Evolutionary conservation across 1,139 yeast species (phyloP), one percentile per base, ranked within the genome.

Genomic region (Wickerhamomyces sp.): DNA sequence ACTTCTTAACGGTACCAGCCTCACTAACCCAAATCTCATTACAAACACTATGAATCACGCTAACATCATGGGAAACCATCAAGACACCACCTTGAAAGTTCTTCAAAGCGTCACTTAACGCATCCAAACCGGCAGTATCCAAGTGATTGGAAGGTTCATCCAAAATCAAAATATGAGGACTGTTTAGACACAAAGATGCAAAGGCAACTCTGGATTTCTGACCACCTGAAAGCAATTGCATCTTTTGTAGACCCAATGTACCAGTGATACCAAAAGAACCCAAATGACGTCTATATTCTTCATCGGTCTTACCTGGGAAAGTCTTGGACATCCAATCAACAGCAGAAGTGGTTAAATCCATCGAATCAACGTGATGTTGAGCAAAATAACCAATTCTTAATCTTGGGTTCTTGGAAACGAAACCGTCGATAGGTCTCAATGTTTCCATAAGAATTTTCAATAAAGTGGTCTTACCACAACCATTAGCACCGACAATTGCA

Each of bases 141-240:
- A 91, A 78, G 63, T 91, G 99, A 66, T 91, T 91, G 10, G 97
- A 87, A 62, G 99, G 99, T 72, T 93, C 99, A 69, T 91, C 99
- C 49, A 91, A 69, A 56, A 91, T 78, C 52, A 91, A 70, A 31
- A 91, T 78, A 58, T 91, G 98, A n/a, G 98, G 98, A 46, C 82
- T 83, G 46, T 75, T 75, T 54, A 91, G 69, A 63, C 97, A 88
- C 46, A 91, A 70, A 16, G 96, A 91, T 11, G 98, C 97, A 65
- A 91, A 91, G 0, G 97, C 97, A 29, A 91, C 98, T 66, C 98
- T 79, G 25, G 97, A 88, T 59, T 91, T 93, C 58, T 91, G 98
- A 68, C 98, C 98, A 60, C 98, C 98, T 10, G 97, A 91, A 39
- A 91, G 68, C 36, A 84, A 68, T 54, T 78, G 78, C 83, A 91